Evolutionary conservation across 1,139 yeast genomes (phyloP), one percentile per base, ranked within the genome.

Genomic region (Eremothecium gossypii): DNA sequence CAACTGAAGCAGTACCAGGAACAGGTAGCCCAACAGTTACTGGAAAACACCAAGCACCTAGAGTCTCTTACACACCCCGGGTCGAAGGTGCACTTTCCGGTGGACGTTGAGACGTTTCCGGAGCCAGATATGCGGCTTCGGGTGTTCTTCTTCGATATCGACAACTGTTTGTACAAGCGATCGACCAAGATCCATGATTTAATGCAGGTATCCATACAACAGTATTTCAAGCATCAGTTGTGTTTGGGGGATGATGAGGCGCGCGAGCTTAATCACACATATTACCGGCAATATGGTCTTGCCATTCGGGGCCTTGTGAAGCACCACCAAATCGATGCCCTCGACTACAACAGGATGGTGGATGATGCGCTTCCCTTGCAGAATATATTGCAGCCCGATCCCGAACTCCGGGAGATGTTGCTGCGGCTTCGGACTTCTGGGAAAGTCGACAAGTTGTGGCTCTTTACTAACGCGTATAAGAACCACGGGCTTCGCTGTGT

Each of bases 341-440:
- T 91, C 63, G 91, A 84, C 52, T 91, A 91, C 64, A 91, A 91
- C 62, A 68, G 74, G 36, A 74, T 81, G 51, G 97, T 91, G 12
- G 98, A 91, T 63, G 97, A 91, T 58, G 79, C 96, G 0, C 69
- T 91, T 42, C 97, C 96, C 23, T 70, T 91, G 53, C 91, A 84
- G 46, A 67, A 74, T 37, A 83, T 86, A 8, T 69, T 91, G 44
- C 61, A 68, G 38, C 93, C 87, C 39, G 77, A 80, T 53, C 60
- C 60, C 10, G 57, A 63, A 27, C 65, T 82, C 46, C 68, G 91
- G 45, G 63, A 70, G 14, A 63, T 75, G 69, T 63, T 83, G 38
- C 45, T 71, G 4, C 54, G 64, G 4, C 53, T 82, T 49, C 76
- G 68, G 49, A 50, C 65, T 8, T 46, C 63, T 12, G 71, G 72